Evolutionary conservation across 495 filamentous ascomycete species (phyloP).

Genomic region (Penicillium paxilli): DNA sequence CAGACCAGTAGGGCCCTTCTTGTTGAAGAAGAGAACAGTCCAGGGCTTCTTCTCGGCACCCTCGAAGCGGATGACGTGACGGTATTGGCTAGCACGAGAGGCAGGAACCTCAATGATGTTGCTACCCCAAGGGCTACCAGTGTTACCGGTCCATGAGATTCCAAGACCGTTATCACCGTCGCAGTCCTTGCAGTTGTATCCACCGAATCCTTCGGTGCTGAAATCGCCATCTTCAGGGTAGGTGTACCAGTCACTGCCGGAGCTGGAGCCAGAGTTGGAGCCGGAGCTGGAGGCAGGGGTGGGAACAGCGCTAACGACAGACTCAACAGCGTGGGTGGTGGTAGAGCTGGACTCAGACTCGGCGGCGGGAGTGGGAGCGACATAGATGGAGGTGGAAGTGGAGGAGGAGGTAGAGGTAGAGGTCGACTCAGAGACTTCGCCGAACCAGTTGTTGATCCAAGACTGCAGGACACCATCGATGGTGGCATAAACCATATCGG

Average conservation of each 20-base stretch:
- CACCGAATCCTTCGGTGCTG: too few relatives aligned
- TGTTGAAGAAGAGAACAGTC: conserved; percentile 56
- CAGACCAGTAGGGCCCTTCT: conserved; percentile 36
- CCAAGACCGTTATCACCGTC: too few relatives aligned
- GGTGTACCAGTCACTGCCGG: conserved; percentile 26
- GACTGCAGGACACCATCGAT: conserved; percentile 62
- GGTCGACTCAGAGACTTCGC: conserved; percentile 27
- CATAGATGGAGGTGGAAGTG: conserved; percentile 16
- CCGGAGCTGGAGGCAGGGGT: not conserved
- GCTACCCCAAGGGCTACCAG: conserved; percentile 52
- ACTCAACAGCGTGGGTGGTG: conserved; percentile 17
- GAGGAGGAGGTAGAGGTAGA: conserved; percentile 21
- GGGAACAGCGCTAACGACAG: conserved; percentile 8
- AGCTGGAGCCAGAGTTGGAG: conserved; percentile 17
- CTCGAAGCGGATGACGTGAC: conserved; percentile 47
- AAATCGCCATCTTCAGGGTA: conserved; percentile 19
- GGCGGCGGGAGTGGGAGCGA: conserved; percentile 18
- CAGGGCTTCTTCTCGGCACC: conserved; percentile 39
- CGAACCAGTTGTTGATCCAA: conserved; percentile 66
- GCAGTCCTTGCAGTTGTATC: too few relatives aligned
- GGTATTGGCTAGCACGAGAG: conserved; percentile 36
- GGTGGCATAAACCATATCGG: conserved; percentile 54
- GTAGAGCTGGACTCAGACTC: conserved; percentile 15
- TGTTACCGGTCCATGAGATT: conserved; percentile 49
- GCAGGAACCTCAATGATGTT: conserved; percentile 50